Percentiles rank a stretch among this genome's conserved stretches.
Evolutionary conservation across 2,329 filamentous ascomycete species (phyloP).

Genomic region (Penicillium corylophilum): DNA sequence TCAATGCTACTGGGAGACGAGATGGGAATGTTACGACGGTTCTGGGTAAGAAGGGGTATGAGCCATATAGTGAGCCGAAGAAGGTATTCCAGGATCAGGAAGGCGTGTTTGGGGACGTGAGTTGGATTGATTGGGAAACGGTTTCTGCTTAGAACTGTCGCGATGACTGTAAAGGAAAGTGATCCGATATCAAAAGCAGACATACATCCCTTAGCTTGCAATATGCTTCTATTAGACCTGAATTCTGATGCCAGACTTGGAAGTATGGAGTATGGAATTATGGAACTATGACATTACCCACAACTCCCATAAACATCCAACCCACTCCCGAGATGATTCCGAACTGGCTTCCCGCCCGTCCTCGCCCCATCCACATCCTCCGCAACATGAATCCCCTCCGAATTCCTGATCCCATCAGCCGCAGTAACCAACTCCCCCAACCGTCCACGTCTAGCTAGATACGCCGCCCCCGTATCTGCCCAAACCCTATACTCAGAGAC

Average conservation of each 20-base stretch:
- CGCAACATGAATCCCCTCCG: constrained; percentile 5
- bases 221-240: not conserved
- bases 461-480: constrained; percentile 47
- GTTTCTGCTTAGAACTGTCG: constrained; percentile 1
- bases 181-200: not conserved
- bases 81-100: constrained; percentile 52
- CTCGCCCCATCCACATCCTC: constrained; percentile 2
- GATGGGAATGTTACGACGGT: constrained; percentile 47
- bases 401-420: not conserved
- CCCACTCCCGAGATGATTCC: constrained; percentile 20
- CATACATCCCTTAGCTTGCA: not conserved
- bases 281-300: too few relatives aligned
- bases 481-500: constrained; percentile 45
- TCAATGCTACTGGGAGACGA: constrained; percentile 49
- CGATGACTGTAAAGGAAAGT: not conserved
- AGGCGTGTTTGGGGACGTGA: constrained; percentile 46
- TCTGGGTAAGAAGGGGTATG: constrained; percentile 42
- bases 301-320: constrained; percentile 23
- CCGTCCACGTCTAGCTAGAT: constrained; percentile 36
- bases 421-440: constrained; percentile 18
- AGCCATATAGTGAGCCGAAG: constrained; percentile 37
- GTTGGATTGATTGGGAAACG: constrained; percentile 49
- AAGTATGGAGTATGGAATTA: too few relatives aligned
- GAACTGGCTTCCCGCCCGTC: constrained; percentile 7
- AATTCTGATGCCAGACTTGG: not conserved